Evolutionary conservation across 306 rosid genomes (phyloP).

Genomic region (Alnus rubra): DNA sequence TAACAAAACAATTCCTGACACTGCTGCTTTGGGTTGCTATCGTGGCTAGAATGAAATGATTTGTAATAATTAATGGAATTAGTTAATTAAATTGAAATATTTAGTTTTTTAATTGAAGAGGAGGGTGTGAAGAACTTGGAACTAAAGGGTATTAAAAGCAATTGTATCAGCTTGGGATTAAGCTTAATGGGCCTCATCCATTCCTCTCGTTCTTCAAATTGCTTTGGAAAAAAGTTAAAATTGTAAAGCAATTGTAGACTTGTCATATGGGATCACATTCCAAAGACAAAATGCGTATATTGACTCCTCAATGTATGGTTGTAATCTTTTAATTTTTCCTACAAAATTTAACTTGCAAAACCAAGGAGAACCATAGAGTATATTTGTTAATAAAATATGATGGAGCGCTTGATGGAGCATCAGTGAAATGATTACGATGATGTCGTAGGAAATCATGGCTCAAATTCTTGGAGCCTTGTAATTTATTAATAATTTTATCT

Average conservation of each 20-base stretch:
- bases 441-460: not conserved
- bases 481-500: not conserved
- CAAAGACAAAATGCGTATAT: not conserved
- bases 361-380: too few species aligned
- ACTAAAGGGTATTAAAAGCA: not conserved
- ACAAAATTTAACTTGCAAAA: too few species aligned
- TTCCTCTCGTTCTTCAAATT: not conserved
- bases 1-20: not conserved
- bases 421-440: not conserved
- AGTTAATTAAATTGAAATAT: not conserved
- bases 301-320: not conserved
- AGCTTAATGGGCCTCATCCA: not conserved
- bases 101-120: not conserved
- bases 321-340: too few species aligned
- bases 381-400: too few species aligned
- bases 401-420: not conserved
- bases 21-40: not conserved
- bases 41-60: not conserved
- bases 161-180: not conserved
- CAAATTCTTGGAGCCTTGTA: not conserved
- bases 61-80: not conserved
- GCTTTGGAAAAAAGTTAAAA: not conserved
- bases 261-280: not conserved
- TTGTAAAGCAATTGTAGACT: not conserved
- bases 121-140: not conserved